Percentiles rank a stretch among this genome's conserved stretches.
Conservation (phyloP, 305 asterid species). For the Fraxinus nigra region DNA sequence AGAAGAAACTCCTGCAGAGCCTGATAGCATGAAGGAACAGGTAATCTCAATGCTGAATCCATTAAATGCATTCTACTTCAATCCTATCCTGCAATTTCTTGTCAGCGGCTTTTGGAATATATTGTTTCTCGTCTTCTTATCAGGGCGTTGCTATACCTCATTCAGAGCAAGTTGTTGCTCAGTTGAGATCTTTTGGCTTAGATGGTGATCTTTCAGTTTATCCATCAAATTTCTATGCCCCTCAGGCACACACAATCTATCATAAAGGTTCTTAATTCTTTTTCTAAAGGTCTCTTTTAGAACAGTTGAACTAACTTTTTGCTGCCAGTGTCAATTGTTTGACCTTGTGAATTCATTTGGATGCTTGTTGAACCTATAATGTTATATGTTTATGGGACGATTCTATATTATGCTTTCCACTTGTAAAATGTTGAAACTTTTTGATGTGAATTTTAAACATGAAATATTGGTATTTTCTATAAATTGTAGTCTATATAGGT, state of each 20-base stretch:
- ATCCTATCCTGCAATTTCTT: not conserved
- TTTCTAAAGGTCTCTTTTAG: not conserved
- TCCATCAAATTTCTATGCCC: conserved; percentile 12
- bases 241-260: conserved; percentile 12
- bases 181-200: conserved; percentile 17
- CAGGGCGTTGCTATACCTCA: conserved; percentile 14
- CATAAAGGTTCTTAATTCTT: conserved; percentile 12
- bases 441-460: not conserved
- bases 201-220: conserved; percentile 16
- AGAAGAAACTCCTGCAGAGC: conserved; percentile 6
- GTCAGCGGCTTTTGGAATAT: not conserved
- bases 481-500: not conserved
- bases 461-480: not conserved
- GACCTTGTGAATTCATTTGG: not conserved
- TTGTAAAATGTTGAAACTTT: not conserved
- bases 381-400: not conserved
- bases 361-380: not conserved
- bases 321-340: not conserved
- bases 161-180: conserved; percentile 16
- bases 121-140: not conserved
- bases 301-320: not conserved
- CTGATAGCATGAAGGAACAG: conserved; percentile 14
- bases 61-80: not conserved
- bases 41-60: not conserved
- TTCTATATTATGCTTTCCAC: not conserved